Base-by-base conservation (phyloP, 129 eudicot genomes). In the Pseudognaphalium luteoalbum region DNA sequence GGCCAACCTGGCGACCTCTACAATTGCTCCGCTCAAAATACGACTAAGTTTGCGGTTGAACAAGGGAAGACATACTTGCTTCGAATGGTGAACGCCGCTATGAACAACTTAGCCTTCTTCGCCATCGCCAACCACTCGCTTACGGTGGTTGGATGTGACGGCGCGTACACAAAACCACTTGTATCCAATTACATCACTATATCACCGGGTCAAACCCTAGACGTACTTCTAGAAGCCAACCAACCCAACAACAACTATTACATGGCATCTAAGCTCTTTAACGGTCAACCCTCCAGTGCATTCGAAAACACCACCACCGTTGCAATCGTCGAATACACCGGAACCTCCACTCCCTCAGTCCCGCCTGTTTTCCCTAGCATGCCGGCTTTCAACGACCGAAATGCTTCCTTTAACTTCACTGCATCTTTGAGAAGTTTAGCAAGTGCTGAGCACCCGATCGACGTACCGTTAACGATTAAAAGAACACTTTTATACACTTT, bases 131-230 rank as follows among this genome's bases (percentile, higher is more conserved):
- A 85, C 70, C 96, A 90, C 66, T 34, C 79, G 0, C 70, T 90
- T 71, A 87, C 92, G 1, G 83, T 90, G 0, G 96, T 90, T 6
- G 96, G 90, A 21, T 33, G 76, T 35, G 96, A 90, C 37, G 96
- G 90, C 16, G 78, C 85, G 1, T 90, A 90, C 76, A 72, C 78
- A 15, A 90, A 90, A 42, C 96, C 96, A 1, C 65, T 85, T 37
- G 67, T 15, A 17, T 71, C 82, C 11, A 61, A 65, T 5, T 74
- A 76, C 54, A 75, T 90, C 51, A 66, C 76, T 10, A 87, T 90
- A 8, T 44, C 96, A 8, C 96, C 96, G 0, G 96, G 96, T 4
- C 90, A 90, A 74, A 87, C 96, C 62, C 63, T 90, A 1, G 96
- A 90, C 78, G 4, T 86, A 63, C 83, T 91, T 39, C 19, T 91